Base-by-base conservation (phyloP, 306 rosid genomes). In the Trifolium dubium region DNA sequence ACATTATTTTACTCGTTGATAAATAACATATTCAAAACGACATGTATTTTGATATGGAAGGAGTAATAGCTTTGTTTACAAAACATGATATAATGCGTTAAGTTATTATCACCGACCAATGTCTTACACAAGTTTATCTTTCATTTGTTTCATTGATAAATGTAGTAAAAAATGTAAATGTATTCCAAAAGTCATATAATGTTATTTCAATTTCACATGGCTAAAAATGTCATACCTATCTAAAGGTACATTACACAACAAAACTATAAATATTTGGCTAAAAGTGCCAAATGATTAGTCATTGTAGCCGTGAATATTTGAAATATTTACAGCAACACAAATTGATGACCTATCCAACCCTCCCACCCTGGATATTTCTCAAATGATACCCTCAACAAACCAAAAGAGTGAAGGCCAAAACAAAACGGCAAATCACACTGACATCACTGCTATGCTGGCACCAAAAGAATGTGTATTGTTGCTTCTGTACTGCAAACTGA, bases 291-390 rank as follows among this genome's bases (percentile, higher is more conserved):
- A 68, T 63, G 43, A 71, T 77, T 79, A 15, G 62, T 60, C 35
- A 43, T 40, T 62, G 10, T 34, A 69, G 47, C 61, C 61, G 50
- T 76, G 53, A 71, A 71, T 69, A 71, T 60, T 78, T 29, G 44
- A 85, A 82, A 44, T 80, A 87, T 87, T 53, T 76, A 87, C 89
- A 85, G 47, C 67, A 86, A 73, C 87, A 73, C 73, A 69, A 65
- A 37, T 53, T 71, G 69, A 66, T 51, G 60, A 44, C 72, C 46
- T 32, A 18, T 56, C 31, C 41, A 49, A 61, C 30, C 62, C 59
- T 73, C 69, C 71, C 67, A n/a, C 60, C 67, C 78, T 61, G 34
- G n/a, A 71, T 49, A 51, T 60, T 64, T 74, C 66, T 67, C 83
- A 77, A 62, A 11, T 5, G 15, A 32, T 19, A 39, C 78, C 71